These are phyloP conservation scores for Solanum habrochaites DNA, from an alignment of 257 asterid genomes.

Conservation along the genomic window DNA sequence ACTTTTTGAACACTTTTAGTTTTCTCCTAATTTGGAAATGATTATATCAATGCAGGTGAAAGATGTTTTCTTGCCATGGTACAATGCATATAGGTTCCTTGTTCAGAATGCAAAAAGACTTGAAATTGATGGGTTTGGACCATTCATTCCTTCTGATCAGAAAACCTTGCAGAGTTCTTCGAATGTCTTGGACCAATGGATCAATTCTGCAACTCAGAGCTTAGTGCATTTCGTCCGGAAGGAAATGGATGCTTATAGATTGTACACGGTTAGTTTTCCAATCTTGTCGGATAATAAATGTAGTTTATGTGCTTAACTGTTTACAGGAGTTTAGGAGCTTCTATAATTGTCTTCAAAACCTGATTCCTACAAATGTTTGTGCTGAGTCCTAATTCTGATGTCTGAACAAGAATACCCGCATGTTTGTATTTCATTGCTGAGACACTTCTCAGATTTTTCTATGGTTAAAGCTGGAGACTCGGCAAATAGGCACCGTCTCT, in stretches of 20 bases:
- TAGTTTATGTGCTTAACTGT: not conserved
- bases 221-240: slow-evolving; percentile 85
- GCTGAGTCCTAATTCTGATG: not conserved
- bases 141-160: slow-evolving; percentile 70
- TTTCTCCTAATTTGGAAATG: not conserved
- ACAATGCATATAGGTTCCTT: slow-evolving; percentile 96
- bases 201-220: slow-evolving; percentile 89
- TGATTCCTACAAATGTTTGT: not conserved
- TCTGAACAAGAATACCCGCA: not conserved
- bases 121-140: slow-evolving; percentile 78
- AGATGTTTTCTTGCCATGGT: slow-evolving; percentile 97
- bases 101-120: slow-evolving; percentile 95
- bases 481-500: not conserved
- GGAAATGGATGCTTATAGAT: slow-evolving; percentile 94
- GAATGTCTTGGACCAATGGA: slow-evolving; percentile 94
- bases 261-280: slow-evolving; percentile 51
- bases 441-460: not conserved
- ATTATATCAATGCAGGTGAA: slow-evolving; percentile 25
- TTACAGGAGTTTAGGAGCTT: not conserved
- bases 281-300: not conserved
- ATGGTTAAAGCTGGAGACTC: not conserved
- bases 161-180: slow-evolving; percentile 58
- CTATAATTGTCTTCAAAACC: not conserved
- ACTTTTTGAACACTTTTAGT: not conserved
- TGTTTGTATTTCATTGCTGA: not conserved